Conservation (phyloP, 2,329 filamentous ascomycete species). For the Talaromyces piceae region DNA sequence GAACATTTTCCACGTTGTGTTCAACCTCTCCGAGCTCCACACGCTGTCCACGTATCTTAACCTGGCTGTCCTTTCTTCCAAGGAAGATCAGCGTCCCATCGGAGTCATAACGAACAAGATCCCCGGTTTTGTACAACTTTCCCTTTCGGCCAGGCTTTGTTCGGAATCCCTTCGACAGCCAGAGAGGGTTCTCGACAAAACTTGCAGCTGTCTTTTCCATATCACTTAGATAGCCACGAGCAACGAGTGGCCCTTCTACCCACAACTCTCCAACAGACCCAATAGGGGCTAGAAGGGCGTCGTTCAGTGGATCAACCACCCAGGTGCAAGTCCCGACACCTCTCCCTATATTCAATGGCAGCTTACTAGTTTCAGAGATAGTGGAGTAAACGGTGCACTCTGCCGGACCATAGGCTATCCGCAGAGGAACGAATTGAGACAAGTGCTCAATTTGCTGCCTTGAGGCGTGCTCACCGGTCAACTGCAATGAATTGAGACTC, state of each 20-base stretch:
- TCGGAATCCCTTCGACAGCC: slow-evolving; percentile 46
- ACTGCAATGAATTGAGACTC: not conserved
- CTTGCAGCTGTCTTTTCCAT: slow-evolving; percentile 62
- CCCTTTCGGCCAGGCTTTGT: slow-evolving; percentile 26
- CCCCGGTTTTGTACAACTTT: slow-evolving; percentile 72
- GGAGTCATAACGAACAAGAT: slow-evolving; percentile 55
- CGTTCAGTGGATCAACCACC: not conserved
- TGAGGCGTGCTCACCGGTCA: not conserved
- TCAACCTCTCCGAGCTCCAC: slow-evolving; percentile 9
- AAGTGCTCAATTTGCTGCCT: not conserved
- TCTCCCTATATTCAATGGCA: not conserved
- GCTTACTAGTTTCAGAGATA: not conserved
- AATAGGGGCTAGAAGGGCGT: slow-evolving; percentile 52
- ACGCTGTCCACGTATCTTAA: slow-evolving; percentile 10
- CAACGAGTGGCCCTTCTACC: slow-evolving; percentile 72
- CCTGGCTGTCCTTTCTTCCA: slow-evolving; percentile 8
- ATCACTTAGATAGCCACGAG: slow-evolving; percentile 76
- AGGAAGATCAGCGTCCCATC: slow-evolving; percentile 9
- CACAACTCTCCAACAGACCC: slow-evolving; percentile 78
- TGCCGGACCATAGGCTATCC: slow-evolving; percentile 14
- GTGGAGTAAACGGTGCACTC: slow-evolving; percentile 3
- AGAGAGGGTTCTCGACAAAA: slow-evolving; percentile 55
- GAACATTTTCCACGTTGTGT: slow-evolving; percentile 1
- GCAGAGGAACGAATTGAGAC: slow-evolving; percentile 6
- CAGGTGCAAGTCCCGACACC: not conserved